These are phyloP conservation scores for Plasmodium gallinaceum DNA, from an alignment of 169 alveolate genomes.

Conservation along the genomic window DNA sequence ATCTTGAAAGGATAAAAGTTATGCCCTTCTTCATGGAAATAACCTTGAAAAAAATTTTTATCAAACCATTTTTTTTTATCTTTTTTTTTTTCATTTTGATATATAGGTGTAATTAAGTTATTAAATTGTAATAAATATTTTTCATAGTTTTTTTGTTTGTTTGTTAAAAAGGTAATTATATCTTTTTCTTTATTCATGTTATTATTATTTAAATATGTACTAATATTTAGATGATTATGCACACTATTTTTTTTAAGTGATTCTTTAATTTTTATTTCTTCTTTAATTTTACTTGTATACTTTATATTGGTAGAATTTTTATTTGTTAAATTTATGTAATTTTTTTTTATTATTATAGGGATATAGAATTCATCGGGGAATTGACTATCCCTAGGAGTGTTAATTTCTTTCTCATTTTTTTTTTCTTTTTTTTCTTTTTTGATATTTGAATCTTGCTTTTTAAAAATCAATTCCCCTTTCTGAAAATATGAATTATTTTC, in stretches of 20 bases:
- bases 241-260: too few relatives aligned
- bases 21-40: constrained; percentile 73
- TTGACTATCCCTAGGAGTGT: constrained; percentile 75
- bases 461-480: constrained; percentile 75
- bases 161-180: constrained; percentile 41
- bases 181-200: constrained; percentile 18
- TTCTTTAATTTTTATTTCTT: too few relatives aligned
- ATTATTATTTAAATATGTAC: constrained; percentile 10
- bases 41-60: constrained; percentile 34
- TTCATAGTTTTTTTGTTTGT: constrained; percentile 63
- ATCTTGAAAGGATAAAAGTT: constrained; percentile 41
- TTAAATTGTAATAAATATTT: constrained; percentile 55
- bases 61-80: constrained; percentile 13
- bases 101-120: constrained; percentile 14
- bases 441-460: too few relatives aligned
- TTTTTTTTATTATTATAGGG: constrained; percentile 55
- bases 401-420: not conserved
- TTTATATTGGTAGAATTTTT: not conserved
- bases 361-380: constrained; percentile 77
- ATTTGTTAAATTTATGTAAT: not conserved
- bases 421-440: not conserved
- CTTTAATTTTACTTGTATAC: too few relatives aligned
- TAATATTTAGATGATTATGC: not conserved
- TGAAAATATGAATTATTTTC: constrained; percentile 32
- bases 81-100: not conserved